Evolutionary conservation across 441 rosid species (phyloP).

Genomic region (Codiaeum variegatum): DNA sequence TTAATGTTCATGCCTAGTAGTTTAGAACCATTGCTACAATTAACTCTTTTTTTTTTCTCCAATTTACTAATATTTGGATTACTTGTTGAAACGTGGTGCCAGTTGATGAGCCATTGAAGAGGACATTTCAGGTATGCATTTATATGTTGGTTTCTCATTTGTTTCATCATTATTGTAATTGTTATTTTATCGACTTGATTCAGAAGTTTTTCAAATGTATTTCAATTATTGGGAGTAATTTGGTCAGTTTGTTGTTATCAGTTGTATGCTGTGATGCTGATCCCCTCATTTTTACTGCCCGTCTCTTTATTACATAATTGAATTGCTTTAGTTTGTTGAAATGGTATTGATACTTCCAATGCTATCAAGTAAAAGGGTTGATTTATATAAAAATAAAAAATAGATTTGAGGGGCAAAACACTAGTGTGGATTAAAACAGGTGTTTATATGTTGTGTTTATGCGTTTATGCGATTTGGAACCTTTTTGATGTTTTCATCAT

Average conservation of each 20-base stretch:
- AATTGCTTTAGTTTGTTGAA: not conserved
- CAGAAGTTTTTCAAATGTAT: not conserved
- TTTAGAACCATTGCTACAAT: not conserved
- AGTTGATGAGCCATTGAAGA: conserved; percentile 78
- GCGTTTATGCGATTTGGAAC: conserved; percentile 11
- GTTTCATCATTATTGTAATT: conserved; percentile 3
- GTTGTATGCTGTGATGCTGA: not conserved
- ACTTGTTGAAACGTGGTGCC: conserved; percentile 25
- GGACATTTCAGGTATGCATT: conserved; percentile 55
- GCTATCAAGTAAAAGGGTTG: not conserved
- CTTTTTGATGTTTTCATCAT: not conserved
- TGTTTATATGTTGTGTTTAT: conserved; percentile 9
- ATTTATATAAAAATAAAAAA: not conserved
- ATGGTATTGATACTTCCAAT: not conserved
- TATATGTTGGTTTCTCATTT: not conserved
- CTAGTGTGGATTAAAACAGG: not conserved
- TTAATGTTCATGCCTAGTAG: not conserved
- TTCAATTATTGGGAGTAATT: not conserved
- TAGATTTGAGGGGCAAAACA: not conserved
- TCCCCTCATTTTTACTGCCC: not conserved
- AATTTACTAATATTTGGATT: conserved; percentile 6
- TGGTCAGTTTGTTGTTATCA: not conserved
- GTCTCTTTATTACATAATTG: not conserved
- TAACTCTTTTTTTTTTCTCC: not conserved
- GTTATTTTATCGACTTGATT: no score